These are phyloP conservation scores for Annona cherimola DNA, from an alignment of 164 flowering plant species.

Conservation along the genomic window DNA sequence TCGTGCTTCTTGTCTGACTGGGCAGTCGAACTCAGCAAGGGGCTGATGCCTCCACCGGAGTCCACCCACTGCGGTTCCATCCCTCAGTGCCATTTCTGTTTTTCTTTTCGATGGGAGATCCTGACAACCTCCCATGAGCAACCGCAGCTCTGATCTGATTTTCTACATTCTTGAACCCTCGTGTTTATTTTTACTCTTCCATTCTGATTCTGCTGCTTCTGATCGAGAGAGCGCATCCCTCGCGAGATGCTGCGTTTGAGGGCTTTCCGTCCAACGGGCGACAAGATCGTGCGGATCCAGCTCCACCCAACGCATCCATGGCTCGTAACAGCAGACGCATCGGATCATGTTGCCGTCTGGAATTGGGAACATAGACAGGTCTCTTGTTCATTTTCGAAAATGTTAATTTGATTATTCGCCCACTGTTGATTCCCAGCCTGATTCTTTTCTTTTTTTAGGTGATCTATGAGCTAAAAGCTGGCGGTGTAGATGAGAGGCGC, in stretches of 20 bases:
- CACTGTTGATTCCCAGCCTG: neutral
- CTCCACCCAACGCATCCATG: slow-evolving; percentile 97
- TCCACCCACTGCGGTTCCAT: neutral
- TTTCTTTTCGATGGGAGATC: neutral
- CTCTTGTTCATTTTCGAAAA: neutral
- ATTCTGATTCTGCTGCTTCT: neutral
- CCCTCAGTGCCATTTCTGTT: neutral
- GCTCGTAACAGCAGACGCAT: slow-evolving; percentile 95
- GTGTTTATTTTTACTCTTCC: no score
- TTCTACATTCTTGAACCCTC: neutral
- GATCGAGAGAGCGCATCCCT: neutral
- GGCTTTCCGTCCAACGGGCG: slow-evolving; percentile 80
- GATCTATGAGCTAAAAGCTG: slow-evolving; percentile 92
- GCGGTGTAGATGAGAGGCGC: slow-evolving; percentile 95
- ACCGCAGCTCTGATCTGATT: neutral
- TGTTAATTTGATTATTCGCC: neutral
- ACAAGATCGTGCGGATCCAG: slow-evolving; percentile 84
- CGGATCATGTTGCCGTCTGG: slow-evolving; percentile 97
- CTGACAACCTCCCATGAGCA: neutral
- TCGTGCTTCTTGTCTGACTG: no score
- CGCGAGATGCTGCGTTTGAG: slow-evolving; percentile 64
- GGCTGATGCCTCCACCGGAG: no score
- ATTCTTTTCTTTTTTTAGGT: slow-evolving; percentile 34
- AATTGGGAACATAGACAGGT: slow-evolving; percentile 99
- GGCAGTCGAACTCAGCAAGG: no score